Evolutionary conservation across 176 grass and related monocot species (phyloP).

Genomic region (sorghum (Sorghum bicolor)): Sorghum_bicolor_NCBIv3 NC_012876.2:6253001-6253500

Average conservation of each 20-base stretch:
- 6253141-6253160: slow-evolving; percentile 5
- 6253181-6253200: slow-evolving; percentile 36
- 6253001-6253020: slow-evolving; percentile 45
- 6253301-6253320: slow-evolving; percentile 30
- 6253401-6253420: slow-evolving; percentile 33
- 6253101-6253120: slow-evolving; percentile 70
- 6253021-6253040: slow-evolving; percentile 66
- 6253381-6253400: slow-evolving; percentile 42
- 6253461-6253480: slow-evolving; percentile 50
- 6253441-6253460: slow-evolving; percentile 26
- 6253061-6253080: slow-evolving; percentile 66
- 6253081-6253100: slow-evolving; percentile 74
- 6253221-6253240: slow-evolving; percentile 42
- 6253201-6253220: slow-evolving; percentile 25
- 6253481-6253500: slow-evolving; percentile 29
- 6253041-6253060: slow-evolving; percentile 83
- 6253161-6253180: slow-evolving; percentile 22
- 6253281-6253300: slow-evolving; percentile 17
- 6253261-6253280: slow-evolving; percentile 42
- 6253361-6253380: slow-evolving; percentile 49
- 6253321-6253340: slow-evolving; percentile 40
- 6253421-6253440: slow-evolving; percentile 39
- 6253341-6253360: slow-evolving; percentile 69
- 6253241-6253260: slow-evolving; percentile 28
- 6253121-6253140: slow-evolving; percentile 52